Base-by-base conservation (phyloP, 2,329 filamentous ascomycete genomes). In the Lasiodiplodia sp. region DNA sequence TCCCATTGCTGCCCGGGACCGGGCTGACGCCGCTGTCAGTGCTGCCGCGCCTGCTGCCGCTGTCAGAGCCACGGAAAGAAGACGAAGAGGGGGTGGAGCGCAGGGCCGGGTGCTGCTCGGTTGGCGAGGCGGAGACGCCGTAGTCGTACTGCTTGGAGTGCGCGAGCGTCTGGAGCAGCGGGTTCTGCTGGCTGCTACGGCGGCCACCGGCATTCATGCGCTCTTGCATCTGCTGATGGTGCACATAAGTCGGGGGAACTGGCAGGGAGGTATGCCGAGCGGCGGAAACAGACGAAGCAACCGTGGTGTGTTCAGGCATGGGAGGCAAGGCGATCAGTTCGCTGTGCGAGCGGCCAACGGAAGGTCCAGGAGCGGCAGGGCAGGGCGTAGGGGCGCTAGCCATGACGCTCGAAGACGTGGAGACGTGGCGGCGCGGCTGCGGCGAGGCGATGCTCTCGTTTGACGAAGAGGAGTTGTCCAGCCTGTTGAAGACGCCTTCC, bases 401-500 rank as follows among this genome's bases (percentile, higher is more conserved):
- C n/a, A 52, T 52, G 11, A 25, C 14, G 40, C 34, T 53, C n/a
- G 34, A 40, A 3, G 53, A 58, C 7, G 16, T 52, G 47, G 60
- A 64, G 18, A 49, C 18, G 11, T 64, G 60, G 3, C 47, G 60
- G 4, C 21, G 60, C 14, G 44, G 44, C 16, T 38, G 44, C 4
- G 28, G 60, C 4, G 44, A 14, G 5, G 18, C 16, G 44, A 64
- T 31, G 28, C 37, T 49, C 40, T 62, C 57, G 16, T 31, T 25
- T 0, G 63, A 55, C 14, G 4, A 16, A 14, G 31, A 10, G 8
- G 31, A 34, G 31, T 34, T 47, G 16, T 51, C 57, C 31, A 79
- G 69, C 44, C 73, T 74, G 64, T 71, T 71, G 51, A 79, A 75
- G 12, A 79, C 77, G 34, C 74, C 76, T 51, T 79, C 77, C 78